Conservation (phyloP, 352 stramenopile genomes). For the Globisporangium recalcitrans region DNA sequence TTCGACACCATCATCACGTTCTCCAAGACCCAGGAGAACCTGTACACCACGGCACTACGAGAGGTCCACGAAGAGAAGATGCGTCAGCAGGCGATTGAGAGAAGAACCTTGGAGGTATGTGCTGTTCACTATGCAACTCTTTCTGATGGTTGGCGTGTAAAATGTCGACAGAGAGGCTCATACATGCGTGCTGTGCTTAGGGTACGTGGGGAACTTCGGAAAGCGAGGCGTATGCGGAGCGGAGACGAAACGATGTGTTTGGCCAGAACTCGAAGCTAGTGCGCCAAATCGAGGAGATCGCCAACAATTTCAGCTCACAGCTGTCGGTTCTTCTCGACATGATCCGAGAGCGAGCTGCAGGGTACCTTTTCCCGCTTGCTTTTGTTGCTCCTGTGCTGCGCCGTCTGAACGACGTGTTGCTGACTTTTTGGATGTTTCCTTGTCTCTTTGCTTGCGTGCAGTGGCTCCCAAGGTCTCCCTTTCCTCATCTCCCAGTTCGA, state of each 20-base stretch:
- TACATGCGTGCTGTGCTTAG: slow-evolving; percentile 21
- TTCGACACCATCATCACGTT: slow-evolving; percentile 82
- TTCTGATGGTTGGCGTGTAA: too few species aligned
- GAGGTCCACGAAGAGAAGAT: slow-evolving; percentile 63
- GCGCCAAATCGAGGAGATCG: slow-evolving; percentile 61
- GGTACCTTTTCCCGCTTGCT: slow-evolving; percentile 26
- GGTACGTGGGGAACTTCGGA: slow-evolving; percentile 56
- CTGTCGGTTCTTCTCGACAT: slow-evolving; percentile 71
- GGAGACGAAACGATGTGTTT: slow-evolving; percentile 33
- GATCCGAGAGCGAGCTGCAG: slow-evolving; percentile 44
- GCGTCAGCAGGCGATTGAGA: slow-evolving; percentile 41
- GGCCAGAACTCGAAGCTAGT: slow-evolving; percentile 41
- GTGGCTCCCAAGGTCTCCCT: slow-evolving; percentile 71
- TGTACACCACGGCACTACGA: slow-evolving; percentile 74
- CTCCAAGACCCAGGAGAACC: slow-evolving; percentile 73
- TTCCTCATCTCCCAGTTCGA: slow-evolving; percentile 88
- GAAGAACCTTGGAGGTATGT: slow-evolving; percentile 41
- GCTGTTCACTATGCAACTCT: neutral
- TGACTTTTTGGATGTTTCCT: slow-evolving; percentile 1
- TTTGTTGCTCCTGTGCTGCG: slow-evolving; percentile 8
- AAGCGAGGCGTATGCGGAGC: slow-evolving; percentile 40
- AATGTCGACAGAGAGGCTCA: too few species aligned
- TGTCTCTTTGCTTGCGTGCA: slow-evolving; percentile 16
- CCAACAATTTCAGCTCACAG: slow-evolving; percentile 53
- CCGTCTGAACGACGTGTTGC: neutral